phyloP scores from a whole-genome alignment of 805 yeast species.

The Ogataea glucozyma region DNA sequence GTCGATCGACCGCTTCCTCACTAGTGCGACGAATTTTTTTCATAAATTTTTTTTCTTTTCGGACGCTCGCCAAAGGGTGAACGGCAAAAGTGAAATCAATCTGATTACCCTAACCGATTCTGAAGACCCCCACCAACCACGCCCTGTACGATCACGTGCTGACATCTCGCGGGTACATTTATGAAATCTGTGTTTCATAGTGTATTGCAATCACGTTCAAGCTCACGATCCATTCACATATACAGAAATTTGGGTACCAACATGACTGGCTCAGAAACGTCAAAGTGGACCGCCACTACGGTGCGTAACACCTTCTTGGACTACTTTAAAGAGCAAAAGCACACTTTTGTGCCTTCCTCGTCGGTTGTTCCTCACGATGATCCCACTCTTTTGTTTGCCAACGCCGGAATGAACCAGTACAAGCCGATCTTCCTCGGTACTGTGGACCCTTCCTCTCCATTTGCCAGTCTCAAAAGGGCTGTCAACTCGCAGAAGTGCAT shows the following conservation, averaged over 20 bases:
- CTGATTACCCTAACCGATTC: too few relatives aligned
- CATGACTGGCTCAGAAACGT: constrained; percentile 4
- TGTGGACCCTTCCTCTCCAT: constrained; percentile 90
- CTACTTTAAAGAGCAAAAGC: constrained; percentile 67
- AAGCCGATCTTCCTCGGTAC: constrained; percentile 97
- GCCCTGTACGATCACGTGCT: not conserved
- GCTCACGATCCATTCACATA: not conserved
- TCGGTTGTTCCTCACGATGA: constrained; percentile 98
- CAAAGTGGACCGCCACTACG: constrained; percentile 49
- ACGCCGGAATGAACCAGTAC: constrained; percentile 99
- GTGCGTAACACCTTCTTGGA: constrained; percentile 82
- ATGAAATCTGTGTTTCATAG: constrained; percentile 9
- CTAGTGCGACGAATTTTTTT: constrained; percentile 3
- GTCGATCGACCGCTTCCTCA: constrained; percentile 18
- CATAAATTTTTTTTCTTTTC: constrained; percentile 8
- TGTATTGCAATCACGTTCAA: constrained; percentile 5
- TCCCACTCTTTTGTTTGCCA: constrained; percentile 93
- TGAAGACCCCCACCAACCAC: too few relatives aligned
- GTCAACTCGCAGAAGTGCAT: constrained; percentile 97
- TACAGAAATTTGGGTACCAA: constrained; percentile 6
- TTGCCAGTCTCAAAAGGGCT: constrained; percentile 82
- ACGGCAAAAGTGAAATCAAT: not conserved
- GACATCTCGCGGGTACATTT: not conserved
- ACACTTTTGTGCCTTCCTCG: constrained; percentile 86
- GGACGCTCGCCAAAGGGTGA: constrained; percentile 10